Base-by-base conservation (phyloP, 1,139 yeast genomes). In the Lipomyces yarrowii region DNA sequence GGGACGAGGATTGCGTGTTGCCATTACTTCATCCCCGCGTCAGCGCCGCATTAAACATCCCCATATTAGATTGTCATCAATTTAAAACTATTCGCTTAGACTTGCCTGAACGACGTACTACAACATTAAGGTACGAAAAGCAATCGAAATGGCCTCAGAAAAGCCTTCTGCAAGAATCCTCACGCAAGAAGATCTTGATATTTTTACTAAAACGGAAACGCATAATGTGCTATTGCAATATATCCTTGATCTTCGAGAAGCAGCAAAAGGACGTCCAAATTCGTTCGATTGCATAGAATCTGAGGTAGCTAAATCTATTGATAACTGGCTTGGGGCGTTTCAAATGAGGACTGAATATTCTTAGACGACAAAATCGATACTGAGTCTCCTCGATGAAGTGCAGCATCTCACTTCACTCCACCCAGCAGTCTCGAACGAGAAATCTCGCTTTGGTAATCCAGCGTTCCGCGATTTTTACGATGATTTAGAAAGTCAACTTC, bases 381-480 rank as follows among this genome's bases (percentile, higher is more conserved):
- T 51, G 30, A 8, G 37, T 35, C 68, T 87, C 0, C 75, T 93
- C 18, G 81, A 82, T 4, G 72, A 78, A 1, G 83, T 92, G 0
- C 78, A 79, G 2, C 67, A 57, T 0, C 75, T 85, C 0, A 82
- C 89, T 0, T 81, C 81, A 2, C 71, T 74, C 1, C 85, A 89
- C 73, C 98, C 98, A 0, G 93, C 96, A 0, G 78, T 83, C 26
- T 94, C 89, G 67, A 84, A 86, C 64, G 82, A 81, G n/a, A 78
- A 84, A 0, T 89, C 97, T 8, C 81, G 99, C 69, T 94, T 94
- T 76, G 99, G 99, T 1, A 96, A 96, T 74, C 81, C 86, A 11
- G 98, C 94, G 75, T 94, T 94, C 77, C 82, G 90, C 59, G 93
- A 87, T 68, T 91, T 93, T 73, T 91, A 90, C 75, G 96, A 91